Evolutionary conservation across 2,329 filamentous ascomycete species (phyloP), one percentile per base, ranked within the genome.

Genomic region (Drechslerella dactyloides): DNA sequence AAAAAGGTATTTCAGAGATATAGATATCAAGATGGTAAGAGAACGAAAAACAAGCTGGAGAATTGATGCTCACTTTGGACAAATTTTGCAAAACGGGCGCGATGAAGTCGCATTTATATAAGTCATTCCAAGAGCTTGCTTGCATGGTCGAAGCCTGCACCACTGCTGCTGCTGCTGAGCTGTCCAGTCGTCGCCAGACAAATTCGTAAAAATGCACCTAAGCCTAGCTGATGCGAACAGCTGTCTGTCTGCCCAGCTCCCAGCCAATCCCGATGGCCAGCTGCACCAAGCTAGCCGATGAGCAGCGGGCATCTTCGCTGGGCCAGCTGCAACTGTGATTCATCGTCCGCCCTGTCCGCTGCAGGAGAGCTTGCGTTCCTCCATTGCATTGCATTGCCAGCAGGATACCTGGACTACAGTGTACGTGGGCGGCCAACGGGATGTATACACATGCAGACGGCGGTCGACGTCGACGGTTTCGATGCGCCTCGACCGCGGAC

Each of bases 91-190:
- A 15, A 21, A 17, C n/a, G n/a, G n/a, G n/a, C n/a, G 17, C 44
- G 44, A 48, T 23, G 44, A 48, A 21, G 15, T 23, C 8, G 44
- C 11, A 48, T 21, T 48, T 48, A 48, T 48, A 48, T 48, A 48
- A 21, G 5, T 21, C n/a, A 19, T 3, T 3, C 15, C 27, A 33
- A 8, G 3, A 33, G 27, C 27, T 33, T 33, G 19, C 44, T 19
- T 19, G 19, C 44, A 48, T 48, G n/a, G 15, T 48, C 44, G 44
- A 48, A 48, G 44, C 27, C 42, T 10, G 56, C 56, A 51, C 60
- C 44, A 58, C 27, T 72, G 68, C 64, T 72, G 51, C 60, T 52
- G 65, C 27, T 72, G 68, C 64, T 72, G 68, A 72, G 68, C 68
- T 72, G 68, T 65, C 33, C 56, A 61, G 68, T 59, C 48, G 53